Conservation (phyloP, 2,329 filamentous ascomycete genomes). For the Penicillium sp. region DNA sequence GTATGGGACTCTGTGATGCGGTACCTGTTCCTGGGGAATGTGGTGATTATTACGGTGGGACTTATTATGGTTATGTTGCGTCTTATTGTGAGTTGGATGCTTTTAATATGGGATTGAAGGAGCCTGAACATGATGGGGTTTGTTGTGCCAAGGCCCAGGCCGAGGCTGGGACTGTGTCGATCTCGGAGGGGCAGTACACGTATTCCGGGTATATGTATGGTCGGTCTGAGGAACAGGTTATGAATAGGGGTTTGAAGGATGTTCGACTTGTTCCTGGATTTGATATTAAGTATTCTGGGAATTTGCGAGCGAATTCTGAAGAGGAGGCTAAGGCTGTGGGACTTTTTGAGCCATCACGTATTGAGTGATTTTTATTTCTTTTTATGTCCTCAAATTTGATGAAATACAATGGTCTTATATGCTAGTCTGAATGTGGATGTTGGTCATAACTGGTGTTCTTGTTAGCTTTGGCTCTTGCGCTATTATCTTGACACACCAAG, state of each 20-base stretch:
- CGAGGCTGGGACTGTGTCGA: no score
- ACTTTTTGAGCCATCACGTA: neutral
- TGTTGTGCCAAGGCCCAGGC: neutral
- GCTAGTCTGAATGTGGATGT: neutral
- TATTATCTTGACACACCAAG: neutral
- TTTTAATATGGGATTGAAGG: slow-evolving; percentile 1
- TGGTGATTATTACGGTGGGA: slow-evolving; percentile 3
- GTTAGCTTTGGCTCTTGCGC: no score
- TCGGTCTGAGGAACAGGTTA: neutral
- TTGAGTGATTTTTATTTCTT: neutral
- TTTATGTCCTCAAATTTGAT: neutral
- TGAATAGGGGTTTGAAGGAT: neutral
- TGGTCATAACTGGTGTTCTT: neutral
- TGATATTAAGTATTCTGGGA: slow-evolving; percentile 1
- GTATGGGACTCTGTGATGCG: neutral
- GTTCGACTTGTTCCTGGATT: slow-evolving; percentile 2
- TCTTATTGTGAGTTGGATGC: neutral
- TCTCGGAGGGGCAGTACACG: neutral
- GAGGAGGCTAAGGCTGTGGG: neutral
- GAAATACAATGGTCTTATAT: neutral
- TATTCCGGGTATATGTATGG: slow-evolving; percentile 9
- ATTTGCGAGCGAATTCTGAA: neutral
- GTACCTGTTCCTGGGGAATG: neutral
- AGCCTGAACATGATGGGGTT: neutral
- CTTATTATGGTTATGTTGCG: neutral